Conservation (phyloP, 192 early-diverging fungal species). For the Backusella circina region DNA sequence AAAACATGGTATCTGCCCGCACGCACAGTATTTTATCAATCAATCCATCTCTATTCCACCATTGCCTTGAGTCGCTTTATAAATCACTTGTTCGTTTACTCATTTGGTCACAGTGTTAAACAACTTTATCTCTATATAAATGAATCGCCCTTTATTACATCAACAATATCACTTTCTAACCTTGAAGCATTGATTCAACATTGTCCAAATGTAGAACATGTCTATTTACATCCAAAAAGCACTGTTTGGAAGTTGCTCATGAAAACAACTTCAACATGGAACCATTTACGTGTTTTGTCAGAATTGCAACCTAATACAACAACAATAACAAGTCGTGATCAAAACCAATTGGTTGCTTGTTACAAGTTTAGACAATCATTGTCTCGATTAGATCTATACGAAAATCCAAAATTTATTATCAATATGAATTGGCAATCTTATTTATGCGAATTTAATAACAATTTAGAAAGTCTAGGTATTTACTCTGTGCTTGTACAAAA, state of each 20-base stretch:
- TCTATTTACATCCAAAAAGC: neutral
- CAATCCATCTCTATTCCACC: neutral
- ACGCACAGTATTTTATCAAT: neutral
- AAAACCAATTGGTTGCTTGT: neutral
- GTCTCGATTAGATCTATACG: neutral
- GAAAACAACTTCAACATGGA: neutral
- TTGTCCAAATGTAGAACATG: neutral
- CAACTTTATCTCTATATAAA: neutral
- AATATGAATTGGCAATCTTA: neutral
- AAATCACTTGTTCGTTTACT: neutral
- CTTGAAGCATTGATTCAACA: neutral
- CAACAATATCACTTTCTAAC: neutral
- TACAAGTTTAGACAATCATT: neutral
- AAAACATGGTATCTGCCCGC: neutral
- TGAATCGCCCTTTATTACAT: neutral
- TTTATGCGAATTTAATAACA: neutral
- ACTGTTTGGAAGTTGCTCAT: neutral
- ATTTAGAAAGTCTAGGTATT: neutral
- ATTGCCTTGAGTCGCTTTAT: neutral
- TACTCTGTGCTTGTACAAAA: neutral
- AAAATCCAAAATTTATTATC: neutral
- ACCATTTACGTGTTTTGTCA: neutral
- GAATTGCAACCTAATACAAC: neutral
- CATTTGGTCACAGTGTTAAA: neutral
- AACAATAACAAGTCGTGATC: neutral